Base-by-base conservation (phyloP, 2,329 filamentous ascomycete genomes). In the Fusarium piperis region DNA sequence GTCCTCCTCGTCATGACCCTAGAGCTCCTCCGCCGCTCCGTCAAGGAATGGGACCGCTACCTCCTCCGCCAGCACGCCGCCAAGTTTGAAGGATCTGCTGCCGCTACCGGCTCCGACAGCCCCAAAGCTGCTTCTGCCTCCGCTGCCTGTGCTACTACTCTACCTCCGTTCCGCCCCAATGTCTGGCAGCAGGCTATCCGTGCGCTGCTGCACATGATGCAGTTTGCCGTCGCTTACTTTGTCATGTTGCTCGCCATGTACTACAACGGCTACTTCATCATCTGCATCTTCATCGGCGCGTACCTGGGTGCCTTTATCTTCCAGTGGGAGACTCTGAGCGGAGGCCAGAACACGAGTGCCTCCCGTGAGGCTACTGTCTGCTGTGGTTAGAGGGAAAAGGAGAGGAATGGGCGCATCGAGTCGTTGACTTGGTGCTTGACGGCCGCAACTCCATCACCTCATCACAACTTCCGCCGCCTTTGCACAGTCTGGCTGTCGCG, bases 281-380 rank as follows among this genome's bases (percentile, higher is more conserved):
- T 95, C 65, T 93, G 90, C 73, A 94, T 96, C 79, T 89, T 95
- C 69, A 87, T 95, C 62, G 94, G 94, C 2, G 89, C 92, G 1
- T 94, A 89, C 71, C 63, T 95, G 6, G 94, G 93, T 16, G 85
- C 88, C 13, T 93, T 94, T 70, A 77, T 93, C 65, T 95, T 94
- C 78, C 88, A 90, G 32, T 95, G 92, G 92, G 91, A 93, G 78
- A 82, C 79, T 0, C 74, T 89, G 16, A 69, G 76, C 9, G 68
- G 48, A 5, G 67, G 72, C 15, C 65, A 72, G 6, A 73, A 78
- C 32, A 83, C 81, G 4, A 81, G 79, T 38, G 81, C 81, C 7
- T 70, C 79, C 15, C 76, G 78, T 11, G 81, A 84, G 65, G 76
- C 81, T 12, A 83, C 82, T 2, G 77, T 84, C 12, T 84, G 83